These are phyloP conservation scores for Podospora appendiculata DNA, from an alignment of 495 filamentous ascomycete species.

Conservation along the genomic window DNA sequence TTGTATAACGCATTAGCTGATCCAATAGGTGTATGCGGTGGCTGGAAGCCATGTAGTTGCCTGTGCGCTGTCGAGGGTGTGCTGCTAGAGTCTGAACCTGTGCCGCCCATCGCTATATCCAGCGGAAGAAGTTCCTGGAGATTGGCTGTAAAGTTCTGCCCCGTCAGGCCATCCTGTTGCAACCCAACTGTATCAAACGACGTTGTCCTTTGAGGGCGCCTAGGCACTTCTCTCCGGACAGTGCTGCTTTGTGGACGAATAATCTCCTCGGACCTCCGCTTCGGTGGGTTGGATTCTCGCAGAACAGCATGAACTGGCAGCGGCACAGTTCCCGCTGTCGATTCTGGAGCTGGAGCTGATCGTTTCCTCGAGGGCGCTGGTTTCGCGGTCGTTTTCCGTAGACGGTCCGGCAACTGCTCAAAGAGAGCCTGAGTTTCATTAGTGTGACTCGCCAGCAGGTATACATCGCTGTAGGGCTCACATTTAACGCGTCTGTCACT, in stretches of 20 bases:
- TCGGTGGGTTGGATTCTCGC: conserved; percentile 14
- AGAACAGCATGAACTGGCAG: conserved; percentile 17
- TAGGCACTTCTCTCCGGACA: conserved; percentile 9
- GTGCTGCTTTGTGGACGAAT: conserved; percentile 31
- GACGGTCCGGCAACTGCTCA: conserved; percentile 65
- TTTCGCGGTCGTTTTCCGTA: conserved; percentile 40
- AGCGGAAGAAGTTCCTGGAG: conserved; percentile 25
- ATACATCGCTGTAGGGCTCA: conserved; percentile 26
- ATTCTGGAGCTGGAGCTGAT: conserved; percentile 46
- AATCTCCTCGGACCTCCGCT: conserved; percentile 41
- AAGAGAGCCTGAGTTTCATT: conserved; percentile 53
- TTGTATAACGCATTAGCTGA: conserved; percentile 53
- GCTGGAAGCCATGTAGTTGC: conserved; percentile 11
- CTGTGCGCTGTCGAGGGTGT: conserved; percentile 10
- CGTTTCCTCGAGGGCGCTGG: conserved; percentile 47
- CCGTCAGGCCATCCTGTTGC: conserved; percentile 14
- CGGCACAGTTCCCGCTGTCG: conserved; percentile 22
- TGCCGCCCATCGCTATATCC: conserved; percentile 17
- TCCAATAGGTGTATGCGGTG: conserved; percentile 23
- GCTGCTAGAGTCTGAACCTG: conserved; percentile 17
- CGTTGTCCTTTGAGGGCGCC: conserved; percentile 22
- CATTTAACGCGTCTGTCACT: conserved; percentile 66
- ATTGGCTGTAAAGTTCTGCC: conserved; percentile 17
- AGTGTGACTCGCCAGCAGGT: background rate
- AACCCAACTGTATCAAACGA: conserved; percentile 26